phyloP scores from a whole-genome alignment of 805 yeast species.

The Sugiyamaella boreocaroliniensis region DNA sequence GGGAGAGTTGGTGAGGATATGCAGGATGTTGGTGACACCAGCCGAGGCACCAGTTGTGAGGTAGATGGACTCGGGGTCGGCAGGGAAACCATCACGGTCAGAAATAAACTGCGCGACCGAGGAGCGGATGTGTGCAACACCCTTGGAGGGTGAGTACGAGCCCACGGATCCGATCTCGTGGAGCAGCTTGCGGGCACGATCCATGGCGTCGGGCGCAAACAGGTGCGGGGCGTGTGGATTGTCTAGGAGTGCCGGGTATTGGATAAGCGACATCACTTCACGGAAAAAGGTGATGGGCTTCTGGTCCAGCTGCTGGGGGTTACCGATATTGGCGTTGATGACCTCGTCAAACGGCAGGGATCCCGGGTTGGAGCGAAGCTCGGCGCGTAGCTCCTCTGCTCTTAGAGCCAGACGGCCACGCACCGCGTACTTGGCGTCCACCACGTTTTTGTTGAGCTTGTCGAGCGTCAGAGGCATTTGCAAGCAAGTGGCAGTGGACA shows the following conservation, averaged over 20 bases:
- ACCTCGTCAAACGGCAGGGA: constrained; percentile 71
- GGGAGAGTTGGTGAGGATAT: constrained; percentile 59
- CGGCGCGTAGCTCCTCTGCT: constrained; percentile 73
- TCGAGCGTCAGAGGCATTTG: constrained; percentile 33
- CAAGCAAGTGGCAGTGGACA: not conserved
- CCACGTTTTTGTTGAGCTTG: constrained; percentile 66
- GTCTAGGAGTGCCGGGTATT: constrained; percentile 66
- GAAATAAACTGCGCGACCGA: constrained; percentile 76
- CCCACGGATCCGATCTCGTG: constrained; percentile 75
- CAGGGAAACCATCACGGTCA: constrained; percentile 65
- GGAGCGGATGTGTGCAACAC: constrained; percentile 63
- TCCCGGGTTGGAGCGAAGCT: constrained; percentile 47
- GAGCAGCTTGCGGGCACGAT: constrained; percentile 60
- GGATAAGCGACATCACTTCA: constrained; percentile 78
- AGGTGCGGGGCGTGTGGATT: constrained; percentile 29
- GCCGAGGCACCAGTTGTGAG: constrained; percentile 93
- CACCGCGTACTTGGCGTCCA: constrained; percentile 91
- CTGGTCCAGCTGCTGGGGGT: constrained; percentile 95
- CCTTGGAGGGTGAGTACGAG: constrained; percentile 93
- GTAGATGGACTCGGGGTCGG: constrained; percentile 67
- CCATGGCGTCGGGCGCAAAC: constrained; percentile 62
- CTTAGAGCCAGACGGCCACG: constrained; percentile 90
- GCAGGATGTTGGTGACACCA: constrained; percentile 76
- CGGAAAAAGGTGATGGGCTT: constrained; percentile 92
- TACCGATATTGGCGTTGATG: constrained; percentile 91